A percentile compares a stretch with the other conserved stretches of the same genome.
Conservation (phyloP, 306 rosid species). For the Dryas drummondii region DNA sequence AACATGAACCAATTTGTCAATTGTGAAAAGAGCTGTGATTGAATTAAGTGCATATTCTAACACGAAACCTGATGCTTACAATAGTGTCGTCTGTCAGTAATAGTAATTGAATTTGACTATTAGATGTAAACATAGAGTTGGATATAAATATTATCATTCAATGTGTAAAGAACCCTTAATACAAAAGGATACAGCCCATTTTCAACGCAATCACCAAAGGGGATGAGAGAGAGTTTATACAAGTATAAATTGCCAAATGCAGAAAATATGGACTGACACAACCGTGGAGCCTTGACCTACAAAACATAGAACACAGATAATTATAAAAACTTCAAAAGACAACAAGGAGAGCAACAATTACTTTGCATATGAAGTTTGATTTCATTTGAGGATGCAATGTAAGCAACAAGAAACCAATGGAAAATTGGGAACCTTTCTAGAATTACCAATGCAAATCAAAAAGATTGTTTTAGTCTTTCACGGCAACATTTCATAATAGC, state of each 20-base stretch:
- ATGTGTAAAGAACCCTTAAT: neutral
- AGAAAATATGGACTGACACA: constrained; percentile 68
- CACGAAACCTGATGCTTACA: constrained; percentile 3
- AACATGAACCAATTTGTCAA: constrained; percentile 85
- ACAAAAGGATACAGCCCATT: constrained; percentile 85
- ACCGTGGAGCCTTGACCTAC: constrained; percentile 81
- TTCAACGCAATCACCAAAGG: constrained; percentile 62
- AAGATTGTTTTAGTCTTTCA: neutral
- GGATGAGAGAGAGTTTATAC: constrained; percentile 60
- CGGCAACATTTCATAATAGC: neutral
- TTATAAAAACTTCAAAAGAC: constrained; percentile 7
- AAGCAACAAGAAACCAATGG: constrained; percentile 5
- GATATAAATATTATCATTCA: constrained; percentile 10
- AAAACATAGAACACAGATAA: constrained; percentile 22
- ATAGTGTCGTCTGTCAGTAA: neutral
- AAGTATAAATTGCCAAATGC: constrained; percentile 82
- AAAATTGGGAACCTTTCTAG: neutral
- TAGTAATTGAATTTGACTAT: constrained; percentile 22
- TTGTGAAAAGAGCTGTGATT: constrained; percentile 76
- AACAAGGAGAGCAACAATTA: neutral
- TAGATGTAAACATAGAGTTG: neutral
- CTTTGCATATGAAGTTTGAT: neutral
- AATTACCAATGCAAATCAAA: neutral
- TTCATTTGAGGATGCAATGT: neutral
- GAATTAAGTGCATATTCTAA: constrained; percentile 47